phyloP scores from a whole-genome alignment of 2,329 filamentous ascomycete species.

The Phyllosticta paracitricarpa region DNA sequence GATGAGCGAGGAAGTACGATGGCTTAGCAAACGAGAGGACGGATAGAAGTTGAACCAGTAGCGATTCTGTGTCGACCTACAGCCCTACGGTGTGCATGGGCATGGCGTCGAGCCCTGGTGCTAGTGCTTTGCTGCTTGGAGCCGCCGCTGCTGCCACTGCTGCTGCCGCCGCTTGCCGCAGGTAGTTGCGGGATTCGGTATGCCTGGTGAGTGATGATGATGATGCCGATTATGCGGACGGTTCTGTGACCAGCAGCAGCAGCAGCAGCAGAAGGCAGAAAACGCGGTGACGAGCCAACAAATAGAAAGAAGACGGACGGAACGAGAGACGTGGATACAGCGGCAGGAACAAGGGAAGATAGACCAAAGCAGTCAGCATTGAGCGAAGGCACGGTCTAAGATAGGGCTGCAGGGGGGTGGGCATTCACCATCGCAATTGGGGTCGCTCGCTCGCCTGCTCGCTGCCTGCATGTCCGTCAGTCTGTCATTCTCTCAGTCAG shows the following conservation, averaged over 20 bases:
- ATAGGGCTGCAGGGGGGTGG: background rate
- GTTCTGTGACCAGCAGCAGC: background rate
- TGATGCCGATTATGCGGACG: background rate
- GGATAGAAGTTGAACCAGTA: background rate
- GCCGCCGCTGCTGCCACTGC: background rate
- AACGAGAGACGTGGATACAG: background rate
- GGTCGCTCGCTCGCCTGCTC: background rate
- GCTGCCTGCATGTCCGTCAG: background rate
- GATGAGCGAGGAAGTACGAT: background rate
- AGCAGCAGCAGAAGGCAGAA: background rate
- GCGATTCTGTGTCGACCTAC: background rate
- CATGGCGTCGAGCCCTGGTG: background rate
- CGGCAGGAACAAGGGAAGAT: background rate
- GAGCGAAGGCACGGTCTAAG: background rate
- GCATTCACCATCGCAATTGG: background rate
- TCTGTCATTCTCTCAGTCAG: background rate
- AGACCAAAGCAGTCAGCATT: background rate
- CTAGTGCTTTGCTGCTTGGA: too few species aligned
- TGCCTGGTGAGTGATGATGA: background rate
- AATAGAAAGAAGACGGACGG: background rate
- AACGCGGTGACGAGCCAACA: background rate
- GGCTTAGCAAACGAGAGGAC: background rate
- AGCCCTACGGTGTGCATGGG: slow-evolving; percentile 10
- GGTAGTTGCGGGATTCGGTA: background rate
- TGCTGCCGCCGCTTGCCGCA: background rate